Evolutionary conservation across 208 protist species (phyloP), one percentile per base, ranked within the genome.

Genomic region (Leishmania aethiopica): DNA sequence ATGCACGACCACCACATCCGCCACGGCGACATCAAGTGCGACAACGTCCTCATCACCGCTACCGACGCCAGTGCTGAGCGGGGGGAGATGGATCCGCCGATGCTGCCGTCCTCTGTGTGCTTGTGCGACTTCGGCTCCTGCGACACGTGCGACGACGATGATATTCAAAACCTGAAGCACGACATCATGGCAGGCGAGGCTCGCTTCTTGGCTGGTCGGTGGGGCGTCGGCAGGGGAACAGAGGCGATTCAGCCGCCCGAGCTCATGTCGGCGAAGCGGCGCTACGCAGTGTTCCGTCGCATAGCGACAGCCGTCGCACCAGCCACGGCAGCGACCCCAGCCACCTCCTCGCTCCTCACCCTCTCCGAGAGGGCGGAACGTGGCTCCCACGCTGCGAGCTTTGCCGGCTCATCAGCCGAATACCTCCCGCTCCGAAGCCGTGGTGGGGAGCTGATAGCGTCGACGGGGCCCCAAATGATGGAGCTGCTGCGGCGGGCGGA

Each of bases 201-300:
- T 22, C 87, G 88, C 32, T 92, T 93, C 53, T 59, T 93, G 62
- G 85, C 83, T 6, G 86, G 89, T 7, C 84, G 86, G 51, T 95
- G 92, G 94, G 91, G 89, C 2, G 84, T 85, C 42, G 88, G 88
- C 51, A 76, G 84, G 11, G 94, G 94, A 60, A 97, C 94, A 47
- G 94, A 97, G 86, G 90, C 92, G 42, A 90, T 95, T n/a, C 94
- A 94, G 86, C 91, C 94, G 13, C 94, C 94, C 0, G 94, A 97
- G 85, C 77, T 89, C 59, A 90, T 94, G 77, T 79, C 88, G 15
- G 86, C 89, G 17, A 87, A 86, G 77, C 85, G 89, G 47, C 89
- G 89, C 74, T 94, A 94, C 76, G 57, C 80, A 19, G 35, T 94
- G 2, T 79, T 94, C 17, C 88, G 85, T 51, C 78, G 71, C 35